Conservation (phyloP, 352 stramenopile genomes). For the Phytopythium litorale region DNA sequence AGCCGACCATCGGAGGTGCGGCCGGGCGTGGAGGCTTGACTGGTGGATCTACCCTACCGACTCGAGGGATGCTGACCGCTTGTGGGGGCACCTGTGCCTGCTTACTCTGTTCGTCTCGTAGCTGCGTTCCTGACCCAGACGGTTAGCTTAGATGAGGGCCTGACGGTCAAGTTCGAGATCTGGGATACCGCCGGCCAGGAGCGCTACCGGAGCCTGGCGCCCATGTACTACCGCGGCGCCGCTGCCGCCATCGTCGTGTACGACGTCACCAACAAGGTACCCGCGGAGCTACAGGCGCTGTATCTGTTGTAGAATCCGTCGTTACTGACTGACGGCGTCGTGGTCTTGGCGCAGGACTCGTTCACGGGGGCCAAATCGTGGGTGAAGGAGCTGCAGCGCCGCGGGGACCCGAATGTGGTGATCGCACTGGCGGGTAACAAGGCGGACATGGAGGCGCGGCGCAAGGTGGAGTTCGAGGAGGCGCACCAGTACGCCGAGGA, state of each 20-base stretch:
- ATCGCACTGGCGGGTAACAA: slow-evolving; percentile 98
- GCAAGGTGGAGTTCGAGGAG: slow-evolving; percentile 97
- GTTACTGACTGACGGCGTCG: neutral
- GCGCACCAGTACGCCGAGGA: slow-evolving; percentile 98
- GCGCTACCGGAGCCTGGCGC: slow-evolving; percentile 94
- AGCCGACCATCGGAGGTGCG: slow-evolving; percentile 94
- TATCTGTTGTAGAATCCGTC: neutral
- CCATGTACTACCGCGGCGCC: slow-evolving; percentile 98
- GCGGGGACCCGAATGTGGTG: slow-evolving; percentile 96
- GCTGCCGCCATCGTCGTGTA: slow-evolving; percentile 97
- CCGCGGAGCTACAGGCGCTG: neutral
- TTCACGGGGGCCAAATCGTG: slow-evolving; percentile 98
- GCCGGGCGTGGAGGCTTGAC: neutral
- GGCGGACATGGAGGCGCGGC: slow-evolving; percentile 95
- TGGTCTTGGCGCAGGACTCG: slow-evolving; percentile 74
- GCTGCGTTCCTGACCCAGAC: slow-evolving; percentile 98
- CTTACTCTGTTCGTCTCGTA: slow-evolving; percentile 11
- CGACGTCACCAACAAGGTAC: slow-evolving; percentile 95
- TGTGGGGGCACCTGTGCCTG: neutral
- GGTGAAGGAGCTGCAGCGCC: slow-evolving; percentile 99
- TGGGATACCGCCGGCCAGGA: slow-evolving; percentile 99
- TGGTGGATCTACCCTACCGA: neutral
- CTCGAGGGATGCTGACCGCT: neutral
- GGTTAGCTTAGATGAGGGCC: slow-evolving; percentile 95
- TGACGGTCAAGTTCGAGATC: slow-evolving; percentile 99